Evolutionary conservation across 768 basidiomycete genomes (phyloP).

Genomic region (Podaxis mareebaensis): DNA sequence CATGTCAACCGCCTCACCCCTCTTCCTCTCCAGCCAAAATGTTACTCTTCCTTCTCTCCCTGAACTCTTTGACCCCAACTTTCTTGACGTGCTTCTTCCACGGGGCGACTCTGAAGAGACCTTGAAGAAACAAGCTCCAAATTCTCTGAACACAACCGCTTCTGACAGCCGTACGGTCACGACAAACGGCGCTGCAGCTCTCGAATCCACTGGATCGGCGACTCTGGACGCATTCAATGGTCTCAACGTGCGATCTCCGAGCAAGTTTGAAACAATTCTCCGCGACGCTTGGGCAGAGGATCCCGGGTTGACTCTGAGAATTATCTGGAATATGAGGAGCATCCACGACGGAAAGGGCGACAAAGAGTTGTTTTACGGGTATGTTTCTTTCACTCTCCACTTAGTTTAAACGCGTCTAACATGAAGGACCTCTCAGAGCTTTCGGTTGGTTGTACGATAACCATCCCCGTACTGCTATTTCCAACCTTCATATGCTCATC

Average conservation of each 20-base stretch:
- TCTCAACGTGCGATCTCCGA: slow-evolving; percentile 29
- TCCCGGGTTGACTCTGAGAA: slow-evolving; percentile 51
- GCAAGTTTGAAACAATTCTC: slow-evolving; percentile 31
- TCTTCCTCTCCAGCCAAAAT: slow-evolving; percentile 34
- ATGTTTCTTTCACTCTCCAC: slow-evolving; percentile 16
- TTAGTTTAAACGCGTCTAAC: neutral
- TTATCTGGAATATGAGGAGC: slow-evolving; percentile 69
- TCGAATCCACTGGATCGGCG: slow-evolving; percentile 47
- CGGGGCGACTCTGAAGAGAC: neutral
- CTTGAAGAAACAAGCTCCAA: slow-evolving; percentile 30
- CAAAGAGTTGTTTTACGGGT: slow-evolving; percentile 62
- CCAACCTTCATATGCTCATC: slow-evolving; percentile 56
- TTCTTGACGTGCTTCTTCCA: slow-evolving; percentile 56
- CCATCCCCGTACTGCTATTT: slow-evolving; percentile 69
- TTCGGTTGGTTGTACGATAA: slow-evolving; percentile 71
- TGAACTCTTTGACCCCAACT: slow-evolving; percentile 57
- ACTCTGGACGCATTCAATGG: slow-evolving; percentile 58
- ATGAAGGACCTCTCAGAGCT: slow-evolving; percentile 32
- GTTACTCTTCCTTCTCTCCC: slow-evolving; percentile 56
- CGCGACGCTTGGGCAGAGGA: slow-evolving; percentile 62
- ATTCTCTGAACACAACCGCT: slow-evolving; percentile 55
- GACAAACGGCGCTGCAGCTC: slow-evolving; percentile 50
- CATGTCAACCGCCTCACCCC: slow-evolving; percentile 7
- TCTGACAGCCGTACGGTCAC: slow-evolving; percentile 47
- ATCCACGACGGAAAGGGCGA: slow-evolving; percentile 72